A percentile compares a stretch with the other conserved stretches of the same genome.
Evolutionary conservation across 306 rosid species (phyloP).

Genomic region (Bauhinia variegata): DNA sequence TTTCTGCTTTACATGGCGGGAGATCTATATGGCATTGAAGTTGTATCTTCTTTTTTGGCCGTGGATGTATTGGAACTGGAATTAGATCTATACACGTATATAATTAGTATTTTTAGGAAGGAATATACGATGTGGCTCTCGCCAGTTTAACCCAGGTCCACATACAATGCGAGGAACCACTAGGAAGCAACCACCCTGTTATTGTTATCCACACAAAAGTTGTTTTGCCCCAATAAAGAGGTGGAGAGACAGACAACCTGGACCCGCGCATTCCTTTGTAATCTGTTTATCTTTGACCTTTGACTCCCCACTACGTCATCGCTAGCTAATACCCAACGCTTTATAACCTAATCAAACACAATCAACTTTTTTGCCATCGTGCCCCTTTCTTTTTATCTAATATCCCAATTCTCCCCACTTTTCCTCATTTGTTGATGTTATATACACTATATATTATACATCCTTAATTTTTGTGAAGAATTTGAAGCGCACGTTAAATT

Average conservation of each 20-base stretch:
- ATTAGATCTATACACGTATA: no score
- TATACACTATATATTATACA: no score
- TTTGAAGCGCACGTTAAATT: no score
- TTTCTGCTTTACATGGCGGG: no score
- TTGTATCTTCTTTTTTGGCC: no score
- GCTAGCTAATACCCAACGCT: conserved; percentile 38
- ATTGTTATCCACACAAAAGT: conserved; percentile 62
- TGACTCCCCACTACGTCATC: conserved; percentile 61
- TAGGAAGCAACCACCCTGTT: conserved; percentile 27
- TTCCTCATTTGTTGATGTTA: background rate
- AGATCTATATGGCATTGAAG: no score
- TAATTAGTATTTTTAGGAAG: background rate
- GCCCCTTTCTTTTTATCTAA: conserved; percentile 24
- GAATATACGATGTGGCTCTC: conserved; percentile 34
- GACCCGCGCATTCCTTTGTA: conserved; percentile 70
- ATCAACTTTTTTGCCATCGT: conserved; percentile 27
- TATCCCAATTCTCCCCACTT: background rate
- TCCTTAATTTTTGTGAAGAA: no score
- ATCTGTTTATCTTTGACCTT: conserved; percentile 78
- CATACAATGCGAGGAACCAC: conserved; percentile 48
- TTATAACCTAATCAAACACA: conserved; percentile 38
- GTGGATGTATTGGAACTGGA: background rate
- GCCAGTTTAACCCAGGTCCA: conserved; percentile 32
- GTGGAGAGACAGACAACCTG: conserved; percentile 70
- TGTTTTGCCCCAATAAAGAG: conserved; percentile 48